Conservation (phyloP, 192 early-diverging fungal species). For the Backusella liffmaniae region DNA sequence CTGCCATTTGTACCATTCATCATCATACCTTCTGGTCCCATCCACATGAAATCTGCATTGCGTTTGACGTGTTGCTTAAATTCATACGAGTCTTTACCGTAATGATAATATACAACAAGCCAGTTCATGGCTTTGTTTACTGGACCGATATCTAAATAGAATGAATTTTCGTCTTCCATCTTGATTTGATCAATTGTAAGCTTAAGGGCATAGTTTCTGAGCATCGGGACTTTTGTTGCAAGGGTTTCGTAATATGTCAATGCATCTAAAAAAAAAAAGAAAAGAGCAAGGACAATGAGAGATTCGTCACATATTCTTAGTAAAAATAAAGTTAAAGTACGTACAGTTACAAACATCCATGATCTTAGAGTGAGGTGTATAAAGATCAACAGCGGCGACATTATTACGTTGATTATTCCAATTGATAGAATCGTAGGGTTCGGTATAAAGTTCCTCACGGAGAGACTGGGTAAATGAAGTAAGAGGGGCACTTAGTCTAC, state of each 20-base stretch:
- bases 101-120: constrained; percentile 81
- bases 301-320: not conserved
- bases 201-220: constrained; percentile 68
- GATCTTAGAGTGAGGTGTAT: constrained; percentile 78
- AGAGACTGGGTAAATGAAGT: constrained; percentile 74
- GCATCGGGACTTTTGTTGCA: constrained; percentile 43
- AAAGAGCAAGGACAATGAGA: not conserved
- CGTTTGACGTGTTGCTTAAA: constrained; percentile 75
- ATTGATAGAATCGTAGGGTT: constrained; percentile 82
- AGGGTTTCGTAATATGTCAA: constrained; percentile 75
- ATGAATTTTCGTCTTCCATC: constrained; percentile 87
- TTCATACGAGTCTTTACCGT: constrained; percentile 79
- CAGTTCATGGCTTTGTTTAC: constrained; percentile 95
- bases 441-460: constrained; percentile 86
- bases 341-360: constrained; percentile 73
- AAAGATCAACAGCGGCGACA: constrained; percentile 78
- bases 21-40: constrained; percentile 87
- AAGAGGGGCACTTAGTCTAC: constrained; percentile 53
- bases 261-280: constrained; percentile 35
- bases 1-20: constrained; percentile 96
- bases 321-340: not conserved
- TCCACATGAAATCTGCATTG: constrained; percentile 89
- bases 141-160: constrained; percentile 88
- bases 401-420: constrained; percentile 85
- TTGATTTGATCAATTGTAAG: constrained; percentile 81